Conservation (phyloP, 108 stramenopile species). For the Skeletonema marinoi region DNA sequence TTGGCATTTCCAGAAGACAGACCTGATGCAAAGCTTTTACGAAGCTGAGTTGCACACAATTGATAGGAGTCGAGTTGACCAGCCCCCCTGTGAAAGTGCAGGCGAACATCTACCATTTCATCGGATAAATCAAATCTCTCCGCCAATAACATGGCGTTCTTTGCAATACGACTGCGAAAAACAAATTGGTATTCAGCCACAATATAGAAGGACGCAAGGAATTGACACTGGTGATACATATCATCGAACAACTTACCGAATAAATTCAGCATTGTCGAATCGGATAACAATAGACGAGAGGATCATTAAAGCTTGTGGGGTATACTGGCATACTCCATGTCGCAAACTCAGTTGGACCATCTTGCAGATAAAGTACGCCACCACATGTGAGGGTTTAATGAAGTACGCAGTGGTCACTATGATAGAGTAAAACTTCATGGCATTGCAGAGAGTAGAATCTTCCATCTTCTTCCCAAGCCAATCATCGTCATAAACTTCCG, state of each 20-base stretch:
- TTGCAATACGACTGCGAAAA: neutral
- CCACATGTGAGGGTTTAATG: neutral
- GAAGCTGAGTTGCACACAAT: neutral
- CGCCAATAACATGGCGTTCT: neutral
- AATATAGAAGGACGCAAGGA: too few species aligned
- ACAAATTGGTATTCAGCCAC: neutral
- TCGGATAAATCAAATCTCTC: neutral
- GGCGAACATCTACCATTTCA: neutral
- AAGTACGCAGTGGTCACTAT: neutral
- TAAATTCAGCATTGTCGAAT: neutral
- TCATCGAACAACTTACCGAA: too few species aligned
- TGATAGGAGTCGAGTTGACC: neutral
- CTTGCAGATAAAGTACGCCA: neutral
- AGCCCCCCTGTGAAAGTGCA: neutral
- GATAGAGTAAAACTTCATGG: neutral
- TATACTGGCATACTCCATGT: neutral
- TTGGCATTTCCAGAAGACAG: neutral
- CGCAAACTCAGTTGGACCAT: neutral
- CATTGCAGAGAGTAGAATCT: neutral
- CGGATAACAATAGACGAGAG: neutral
- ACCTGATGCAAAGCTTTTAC: neutral
- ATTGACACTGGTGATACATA: too few species aligned
- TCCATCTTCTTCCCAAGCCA: neutral
- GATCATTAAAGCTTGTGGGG: neutral
- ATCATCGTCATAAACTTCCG: neutral